phyloP scores from a whole-genome alignment of 225 moss, liverwort and hornwort species.

The Polytrichum formosum region DNA sequence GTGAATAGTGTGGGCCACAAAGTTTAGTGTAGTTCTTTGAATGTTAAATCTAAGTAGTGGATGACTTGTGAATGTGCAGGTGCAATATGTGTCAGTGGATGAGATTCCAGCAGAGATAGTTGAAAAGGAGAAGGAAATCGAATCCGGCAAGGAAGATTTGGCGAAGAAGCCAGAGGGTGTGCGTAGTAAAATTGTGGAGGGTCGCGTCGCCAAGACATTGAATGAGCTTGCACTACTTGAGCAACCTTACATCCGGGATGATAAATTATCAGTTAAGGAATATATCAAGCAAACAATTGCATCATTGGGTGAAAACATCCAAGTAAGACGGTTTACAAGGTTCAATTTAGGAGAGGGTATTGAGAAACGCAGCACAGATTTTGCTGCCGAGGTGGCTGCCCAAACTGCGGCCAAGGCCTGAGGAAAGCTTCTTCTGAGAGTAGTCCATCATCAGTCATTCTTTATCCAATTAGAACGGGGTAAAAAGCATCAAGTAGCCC shows the following conservation, averaged over 20 bases:
- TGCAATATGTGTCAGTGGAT: slow-evolving; percentile 75
- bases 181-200: slow-evolving; percentile 82
- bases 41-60: too few species aligned
- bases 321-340: slow-evolving; percentile 70
- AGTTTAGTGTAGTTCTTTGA: too few species aligned
- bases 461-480: too few species aligned
- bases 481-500: too few species aligned
- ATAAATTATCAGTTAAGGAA: slow-evolving; percentile 53
- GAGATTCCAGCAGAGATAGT: slow-evolving; percentile 47
- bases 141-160: slow-evolving; percentile 82
- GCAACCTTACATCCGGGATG: slow-evolving; percentile 58
- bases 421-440: not conserved
- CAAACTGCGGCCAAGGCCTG: slow-evolving; percentile 51
- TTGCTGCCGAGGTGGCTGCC: slow-evolving; percentile 93
- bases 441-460: too few species aligned
- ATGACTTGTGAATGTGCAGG: slow-evolving; percentile 28
- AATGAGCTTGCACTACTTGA: slow-evolving; percentile 50
- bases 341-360: slow-evolving; percentile 90
- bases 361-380: slow-evolving; percentile 71
- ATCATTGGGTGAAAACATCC: slow-evolving; percentile 60
- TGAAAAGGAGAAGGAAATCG: slow-evolving; percentile 77
- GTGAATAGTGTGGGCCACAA: too few species aligned
- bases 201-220: slow-evolving; percentile 74
- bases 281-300: slow-evolving; percentile 47
- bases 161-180: slow-evolving; percentile 72